phyloP scores from a whole-genome alignment of 164 flowering plant genomes.

The Liquidambar formosana region DNA sequence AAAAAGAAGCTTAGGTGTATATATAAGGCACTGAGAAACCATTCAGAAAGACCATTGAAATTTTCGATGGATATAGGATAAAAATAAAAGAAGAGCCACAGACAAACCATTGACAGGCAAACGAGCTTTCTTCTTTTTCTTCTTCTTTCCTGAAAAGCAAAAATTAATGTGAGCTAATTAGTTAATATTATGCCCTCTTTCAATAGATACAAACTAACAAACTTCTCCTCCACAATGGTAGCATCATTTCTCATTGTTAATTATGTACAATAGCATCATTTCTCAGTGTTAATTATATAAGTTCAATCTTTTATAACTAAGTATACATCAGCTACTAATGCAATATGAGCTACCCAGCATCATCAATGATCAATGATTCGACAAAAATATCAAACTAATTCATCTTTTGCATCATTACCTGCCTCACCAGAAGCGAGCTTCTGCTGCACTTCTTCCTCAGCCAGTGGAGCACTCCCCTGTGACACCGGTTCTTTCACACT shows the following conservation, averaged over 20 bases:
- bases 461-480: conserved; percentile 69
- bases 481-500: conserved; percentile 67
- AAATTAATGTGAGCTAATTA: neutral
- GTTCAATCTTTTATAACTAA: neutral
- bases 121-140: conserved; percentile 83
- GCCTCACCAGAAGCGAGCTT: conserved; percentile 64
- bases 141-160: conserved; percentile 70
- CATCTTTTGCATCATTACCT: conserved; percentile 42
- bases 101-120: conserved; percentile 63
- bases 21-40: neutral
- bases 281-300: neutral
- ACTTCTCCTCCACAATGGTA: neutral
- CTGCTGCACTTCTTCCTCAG: conserved; percentile 92
- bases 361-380: neutral
- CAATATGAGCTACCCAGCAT: neutral
- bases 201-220: neutral
- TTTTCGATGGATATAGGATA: neutral
- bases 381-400: neutral
- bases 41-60: neutral
- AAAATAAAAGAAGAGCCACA: neutral
- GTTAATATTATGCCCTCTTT: neutral
- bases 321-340: neutral
- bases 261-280: neutral
- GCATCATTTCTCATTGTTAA: neutral
- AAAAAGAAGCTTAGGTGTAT: neutral